Evolutionary conservation across 140 eudicot species (phyloP), one percentile per base, ranked within the genome.

Genomic region (Flaveria floridana): DNA sequence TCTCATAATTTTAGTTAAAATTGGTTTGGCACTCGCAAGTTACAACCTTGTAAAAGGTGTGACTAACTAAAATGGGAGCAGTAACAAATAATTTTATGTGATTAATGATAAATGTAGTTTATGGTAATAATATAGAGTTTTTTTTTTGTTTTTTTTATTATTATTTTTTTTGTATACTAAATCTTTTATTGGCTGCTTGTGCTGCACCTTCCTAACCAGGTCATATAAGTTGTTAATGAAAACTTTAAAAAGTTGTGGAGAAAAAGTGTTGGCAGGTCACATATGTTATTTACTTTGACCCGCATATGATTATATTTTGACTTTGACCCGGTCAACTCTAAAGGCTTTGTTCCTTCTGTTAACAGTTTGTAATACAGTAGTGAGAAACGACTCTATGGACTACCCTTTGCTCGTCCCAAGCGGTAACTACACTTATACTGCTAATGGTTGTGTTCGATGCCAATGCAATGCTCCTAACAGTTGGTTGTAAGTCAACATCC

Each of bases 371-470:
- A 59, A 57, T 7, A 84, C 98, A 12, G 28, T 14, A 39, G 76
- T 92, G 19, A 80, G 21, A 15, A 85, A 55, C 44, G 74, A 18
- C 81, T 92, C 98, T 6, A 26, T 21, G 71, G 98, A 89, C 88
- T 85, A 79, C 81, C 95, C 96, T 50, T 64, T 92, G 72, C 92
- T 84, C 42, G 87, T 89, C 59, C 75, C 96, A 13, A 87, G 78
- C 39, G 89, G 81, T 19, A 85, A 92, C 28, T 84, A 86, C 34
- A 65, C 23, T 28, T 63, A 48, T 79, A 89, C 96, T 20, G 95
- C 96, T 26, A 72, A 44, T 42, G 81, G 76, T 55, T 92, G 98
- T 14, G 87, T 87, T 16, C 65, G 11, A 78, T 92, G 98, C 85
- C 77, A 52, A 8, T 92, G 96, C 77, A 68, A 78, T 47, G 85